Conservation (phyloP, 768 basidiomycete genomes). For the Leccinum longicurvipes region DNA sequence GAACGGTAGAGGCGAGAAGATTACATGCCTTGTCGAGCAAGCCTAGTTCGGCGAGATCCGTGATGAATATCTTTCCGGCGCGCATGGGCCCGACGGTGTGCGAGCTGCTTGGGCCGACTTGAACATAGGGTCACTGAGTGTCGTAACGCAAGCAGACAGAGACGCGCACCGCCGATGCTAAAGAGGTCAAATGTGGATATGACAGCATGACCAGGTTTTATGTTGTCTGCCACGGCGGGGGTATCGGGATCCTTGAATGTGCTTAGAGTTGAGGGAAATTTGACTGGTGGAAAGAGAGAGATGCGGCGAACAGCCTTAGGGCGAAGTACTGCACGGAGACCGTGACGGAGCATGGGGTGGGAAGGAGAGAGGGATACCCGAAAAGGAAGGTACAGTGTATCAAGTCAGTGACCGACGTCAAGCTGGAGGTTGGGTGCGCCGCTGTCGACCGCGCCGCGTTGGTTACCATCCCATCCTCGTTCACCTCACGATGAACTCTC, state of each 20-base stretch:
- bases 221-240: slow-evolving; percentile 9
- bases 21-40: slow-evolving; percentile 62
- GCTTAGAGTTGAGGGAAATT: slow-evolving; percentile 3
- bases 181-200: slow-evolving; percentile 93
- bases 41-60: slow-evolving; percentile 63
- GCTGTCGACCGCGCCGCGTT: too few relatives aligned
- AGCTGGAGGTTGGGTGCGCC: too few relatives aligned
- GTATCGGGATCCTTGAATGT: slow-evolving; percentile 1
- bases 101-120: slow-evolving; percentile 57
- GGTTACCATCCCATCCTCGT: too few relatives aligned
- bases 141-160: background rate
- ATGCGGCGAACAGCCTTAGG: slow-evolving; percentile 16
- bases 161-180: slow-evolving; percentile 75
- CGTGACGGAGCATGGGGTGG: background rate
- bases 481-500: slow-evolving; percentile 16
- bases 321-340: too few relatives aligned
- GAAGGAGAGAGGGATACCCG: background rate
- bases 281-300: slow-evolving; percentile 7
- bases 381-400: slow-evolving; percentile 7
- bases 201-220: slow-evolving; percentile 75
- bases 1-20: background rate
- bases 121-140: slow-evolving; percentile 27
- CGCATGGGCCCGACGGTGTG: slow-evolving; percentile 87
- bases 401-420: too few relatives aligned
- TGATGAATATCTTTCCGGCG: slow-evolving; percentile 84